Evolutionary conservation across 2,329 filamentous ascomycete genomes (phyloP), one percentile per base, ranked within the genome.

Genomic region (Ascochyta fabae): DNA sequence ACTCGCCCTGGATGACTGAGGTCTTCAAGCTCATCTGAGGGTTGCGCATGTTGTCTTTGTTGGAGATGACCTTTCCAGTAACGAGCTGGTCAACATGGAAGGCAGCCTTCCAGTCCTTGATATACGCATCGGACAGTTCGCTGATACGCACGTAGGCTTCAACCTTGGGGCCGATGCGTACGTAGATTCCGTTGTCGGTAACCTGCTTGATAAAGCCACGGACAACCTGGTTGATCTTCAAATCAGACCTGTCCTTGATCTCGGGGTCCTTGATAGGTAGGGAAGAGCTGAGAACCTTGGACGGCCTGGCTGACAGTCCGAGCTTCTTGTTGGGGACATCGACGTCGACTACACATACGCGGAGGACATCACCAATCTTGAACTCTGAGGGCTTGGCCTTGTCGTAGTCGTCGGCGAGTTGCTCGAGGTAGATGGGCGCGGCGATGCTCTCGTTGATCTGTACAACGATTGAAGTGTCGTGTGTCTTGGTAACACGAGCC

Each of bases 101-200:
- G 40, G 88, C 82, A 33, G 90, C 86, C 78, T 96, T 96, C 95
- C 95, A 99, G 58, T 98, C 91, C 76, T 98, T 98, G 67, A 99
- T 79, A 74, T 88, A 99, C 7, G 86, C 84, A 73, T 99, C 95
- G 0, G 93, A 96, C 13, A 99, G 83, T 73, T 98, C 93, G 9
- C 89, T 86, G 48, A 98, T 88, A 64, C 91, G 89, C 43, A 96
- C 90, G 68, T 93, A 89, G 0, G 88, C 93, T 45, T 90, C 90
- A 16, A 96, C 83, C 60, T 89, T 86, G 16, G 91, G 90, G 39
- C 93, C 92, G 3, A 99, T 82, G 24, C 88, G 84, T 42, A 99
- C 85, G 68, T 97, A 96, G 2, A 99, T 77, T 48, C 95, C 95
- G 73, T 92, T 94, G 63, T 96, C 92, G 0, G 90, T 85, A 38